Evolutionary conservation across 805 yeast species (phyloP), one percentile per base, ranked within the genome.

Genomic region (Schizosaccharomyces osmophilus): DNA sequence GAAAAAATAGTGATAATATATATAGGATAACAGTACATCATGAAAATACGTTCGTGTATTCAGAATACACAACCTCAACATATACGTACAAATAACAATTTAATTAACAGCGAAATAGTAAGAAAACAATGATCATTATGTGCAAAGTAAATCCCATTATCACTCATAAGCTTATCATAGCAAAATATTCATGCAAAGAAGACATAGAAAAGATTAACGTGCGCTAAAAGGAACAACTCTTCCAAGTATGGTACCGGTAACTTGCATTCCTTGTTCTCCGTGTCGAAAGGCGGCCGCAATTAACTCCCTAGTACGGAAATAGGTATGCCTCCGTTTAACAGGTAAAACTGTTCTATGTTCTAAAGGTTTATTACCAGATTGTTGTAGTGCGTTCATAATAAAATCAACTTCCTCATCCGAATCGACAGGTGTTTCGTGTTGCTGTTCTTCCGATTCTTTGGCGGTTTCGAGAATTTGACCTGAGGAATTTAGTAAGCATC

Each of bases 391-490:
- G 64, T 86, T 88, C 68, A 93, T 73, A 3, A 93, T 97, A 65
- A 84, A 85, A 59, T 85, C 87, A 1, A 95, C 87, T 68, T 93
- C 98, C 68, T 88, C 95, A 69, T 89, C 95, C 6, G 94, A 90
- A 65, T 85, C 87, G 42, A 84, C 73, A 3, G 81, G 79, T 29
- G 59, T 63, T 15, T 65, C 48, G 3, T 68, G 68, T 59, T 68
- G 71, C 48, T 60, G 64, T 59, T 69, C 69, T 59, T 71, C 74
- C 8, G 71, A 70, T 48, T 70, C 67, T 55, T 73, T 71, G 68
- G 78, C 65, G 66, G 77, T 67, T 51, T 72, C 65, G 57, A 72
- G 63, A 2, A 89, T 63, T 17, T 68, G 48, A 13, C 41, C 41
- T 36, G 13, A 24, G 19, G 15, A 15, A 22, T 11, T 24, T 24